Conservation (phyloP, 345 rosid genomes). For the Euphorbia tirucalli region DNA sequence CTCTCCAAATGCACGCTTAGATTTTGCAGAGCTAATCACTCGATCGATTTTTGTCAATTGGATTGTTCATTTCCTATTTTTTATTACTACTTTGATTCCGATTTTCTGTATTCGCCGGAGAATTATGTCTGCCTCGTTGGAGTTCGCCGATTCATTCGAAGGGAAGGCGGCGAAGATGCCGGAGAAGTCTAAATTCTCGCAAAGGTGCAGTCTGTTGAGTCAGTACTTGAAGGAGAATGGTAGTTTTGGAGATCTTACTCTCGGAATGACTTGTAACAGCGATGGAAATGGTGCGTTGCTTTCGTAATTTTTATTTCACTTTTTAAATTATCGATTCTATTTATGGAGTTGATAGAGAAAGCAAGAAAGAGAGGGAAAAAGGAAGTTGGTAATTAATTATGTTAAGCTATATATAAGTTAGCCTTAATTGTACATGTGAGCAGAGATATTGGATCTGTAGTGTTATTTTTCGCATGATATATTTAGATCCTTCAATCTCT, state of each 20-base stretch:
- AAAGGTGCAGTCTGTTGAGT: conserved; percentile 63
- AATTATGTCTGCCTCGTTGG: conserved; percentile 58
- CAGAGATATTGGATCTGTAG: too few species aligned
- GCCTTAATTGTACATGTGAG: too few species aligned
- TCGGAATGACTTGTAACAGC: conserved; percentile 54
- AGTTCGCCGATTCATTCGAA: conserved; percentile 30
- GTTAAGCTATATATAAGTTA: too few species aligned
- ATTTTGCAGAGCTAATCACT: too few species aligned
- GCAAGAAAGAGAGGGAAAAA: too few species aligned
- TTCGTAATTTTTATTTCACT: background rate
- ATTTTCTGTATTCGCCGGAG: background rate
- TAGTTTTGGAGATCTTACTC: conserved; percentile 63
- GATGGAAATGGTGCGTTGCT: conserved; percentile 26
- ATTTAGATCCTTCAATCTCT: conserved; percentile 30
- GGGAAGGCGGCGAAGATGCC: conserved; percentile 29
- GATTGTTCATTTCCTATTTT: background rate
- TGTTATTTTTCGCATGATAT: too few species aligned
- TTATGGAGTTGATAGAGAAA: too few species aligned
- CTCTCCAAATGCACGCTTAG: too few species aligned
- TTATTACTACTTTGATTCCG: background rate
- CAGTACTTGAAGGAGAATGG: conserved; percentile 77
- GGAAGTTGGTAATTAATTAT: too few species aligned
- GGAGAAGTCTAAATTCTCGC: conserved; percentile 56
- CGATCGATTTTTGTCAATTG: background rate
- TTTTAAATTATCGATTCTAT: background rate